These are phyloP conservation scores for Stentor roeselii DNA, from an alignment of 73 alveolate genomes.

Conservation along the genomic window DNA sequence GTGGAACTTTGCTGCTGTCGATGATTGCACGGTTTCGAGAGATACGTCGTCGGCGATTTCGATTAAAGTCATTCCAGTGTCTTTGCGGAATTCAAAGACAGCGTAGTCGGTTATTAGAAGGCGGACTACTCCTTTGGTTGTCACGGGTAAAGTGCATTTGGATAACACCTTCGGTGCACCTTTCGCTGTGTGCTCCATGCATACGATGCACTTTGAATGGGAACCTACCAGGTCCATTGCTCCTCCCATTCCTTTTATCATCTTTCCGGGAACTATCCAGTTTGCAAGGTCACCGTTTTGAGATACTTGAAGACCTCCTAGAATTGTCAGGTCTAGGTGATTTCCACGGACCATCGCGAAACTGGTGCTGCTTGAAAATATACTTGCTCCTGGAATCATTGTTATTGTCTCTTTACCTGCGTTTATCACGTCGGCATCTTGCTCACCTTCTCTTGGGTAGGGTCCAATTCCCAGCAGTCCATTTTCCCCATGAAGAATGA, in stretches of 20 bases:
- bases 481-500: constrained; percentile 81
- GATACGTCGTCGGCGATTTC: too few species aligned
- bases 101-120: constrained; percentile 64
- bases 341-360: constrained; percentile 88
- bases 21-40: too few species aligned
- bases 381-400: constrained; percentile 72
- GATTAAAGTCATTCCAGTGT: too few species aligned
- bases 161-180: constrained; percentile 33
- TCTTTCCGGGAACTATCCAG: constrained; percentile 94
- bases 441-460: constrained; percentile 76
- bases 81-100: constrained; percentile 67
- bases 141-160: constrained; percentile 36
- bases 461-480: constrained; percentile 93
- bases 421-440: constrained; percentile 79
- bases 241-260: constrained; percentile 89
- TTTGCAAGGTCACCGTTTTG: constrained; percentile 66
- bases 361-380: constrained; percentile 75
- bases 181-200: constrained; percentile 70
- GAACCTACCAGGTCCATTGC: constrained; percentile 77
- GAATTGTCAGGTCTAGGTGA: constrained; percentile 54
- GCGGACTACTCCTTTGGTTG: constrained; percentile 61
- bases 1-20: too few species aligned
- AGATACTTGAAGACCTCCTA: constrained; percentile 50
- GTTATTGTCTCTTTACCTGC: constrained; percentile 92
- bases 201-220: constrained; percentile 47